Base-by-base conservation (phyloP, 1,284 basidiomycete species). In the Lentinula novae-zelandiae region DNA sequence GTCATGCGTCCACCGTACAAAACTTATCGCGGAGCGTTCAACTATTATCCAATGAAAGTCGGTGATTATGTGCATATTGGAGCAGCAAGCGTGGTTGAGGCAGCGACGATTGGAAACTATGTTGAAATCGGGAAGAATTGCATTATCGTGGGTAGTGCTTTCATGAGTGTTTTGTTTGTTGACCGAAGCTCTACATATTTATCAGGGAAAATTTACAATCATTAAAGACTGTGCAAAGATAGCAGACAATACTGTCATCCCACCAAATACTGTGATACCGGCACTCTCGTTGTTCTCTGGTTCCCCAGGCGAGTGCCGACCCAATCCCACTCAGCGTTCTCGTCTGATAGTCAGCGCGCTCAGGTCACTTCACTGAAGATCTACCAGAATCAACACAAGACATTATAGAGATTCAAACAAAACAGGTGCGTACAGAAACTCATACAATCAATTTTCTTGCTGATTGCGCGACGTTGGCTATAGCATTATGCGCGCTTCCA, bases 21-120 rank as follows among this genome's bases (percentile, higher is more conserved):
- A 75, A 94, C 92, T 0, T 95, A 93, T 70, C 85, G 92, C 60
- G 92, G 92, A 56, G 86, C 88, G 62, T 98, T 97, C 82, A 98
- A 97, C 67, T 98, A 97, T 75, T 98, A 98, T 70, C 96, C 97
- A 1, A 93, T 98, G 87, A 95, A 96, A 72, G 87, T 99, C 33
- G 93, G 94, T 1, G 96, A 99, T 74, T 89, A 93, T 71, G 96
- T 98, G 31, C 89, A 95, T 63, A 93, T 99, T 54, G 97, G 96
- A 4, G 84, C 90, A 15, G 85, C 87, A 63, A 87, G 86, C 34
- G 86, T 99, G 57, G 84, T 99, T 13, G 96, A 99, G 76, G 96
- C 97, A 0, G 95, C 96, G 0, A 91, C 89, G 2, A 94, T 99
- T 38, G 97, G 97, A 0, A 93, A 89, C 69, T 89, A 96, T 67